A percentile compares a stretch with the other conserved stretches of the same genome.
Evolutionary conservation across 768 basidiomycete genomes (phyloP).

Genomic region (Tephrocybe sp.): DNA sequence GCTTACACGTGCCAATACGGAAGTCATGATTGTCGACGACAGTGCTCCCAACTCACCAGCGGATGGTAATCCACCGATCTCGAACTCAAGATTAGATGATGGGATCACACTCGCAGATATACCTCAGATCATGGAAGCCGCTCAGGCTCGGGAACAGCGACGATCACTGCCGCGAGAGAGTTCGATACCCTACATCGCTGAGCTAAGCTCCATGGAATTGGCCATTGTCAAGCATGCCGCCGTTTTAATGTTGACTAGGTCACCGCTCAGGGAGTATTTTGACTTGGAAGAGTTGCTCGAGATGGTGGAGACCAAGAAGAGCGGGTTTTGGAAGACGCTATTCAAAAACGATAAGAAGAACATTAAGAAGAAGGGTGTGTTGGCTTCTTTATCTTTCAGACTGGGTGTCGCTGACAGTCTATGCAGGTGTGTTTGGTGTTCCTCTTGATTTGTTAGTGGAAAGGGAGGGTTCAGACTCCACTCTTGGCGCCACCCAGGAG

Average conservation of each 20-base stretch:
- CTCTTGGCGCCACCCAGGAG: slow-evolving; percentile 83
- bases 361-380: slow-evolving; percentile 80
- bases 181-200: slow-evolving; percentile 80
- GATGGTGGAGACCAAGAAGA: slow-evolving; percentile 89
- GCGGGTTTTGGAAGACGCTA: slow-evolving; percentile 92
- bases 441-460: slow-evolving; percentile 93
- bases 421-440: slow-evolving; percentile 87
- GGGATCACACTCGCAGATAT: slow-evolving; percentile 93
- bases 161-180: slow-evolving; percentile 78
- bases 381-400: background rate
- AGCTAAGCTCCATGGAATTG: slow-evolving; percentile 79
- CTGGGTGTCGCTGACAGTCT: background rate
- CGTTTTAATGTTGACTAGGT: slow-evolving; percentile 73
- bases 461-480: slow-evolving; percentile 91
- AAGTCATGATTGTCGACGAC: slow-evolving; percentile 88
- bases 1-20: slow-evolving; percentile 77
- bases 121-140: slow-evolving; percentile 88
- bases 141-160: slow-evolving; percentile 85
- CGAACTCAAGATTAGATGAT: slow-evolving; percentile 51
- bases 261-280: slow-evolving; percentile 75
- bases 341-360: slow-evolving; percentile 95
- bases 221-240: slow-evolving; percentile 92
- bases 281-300: slow-evolving; percentile 94
- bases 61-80: slow-evolving; percentile 34
- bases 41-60: slow-evolving; percentile 71